These are phyloP conservation scores for Rhexocercosporidium sp. DNA, from an alignment of 2,329 filamentous ascomycete genomes.

Conservation along the genomic window DNA sequence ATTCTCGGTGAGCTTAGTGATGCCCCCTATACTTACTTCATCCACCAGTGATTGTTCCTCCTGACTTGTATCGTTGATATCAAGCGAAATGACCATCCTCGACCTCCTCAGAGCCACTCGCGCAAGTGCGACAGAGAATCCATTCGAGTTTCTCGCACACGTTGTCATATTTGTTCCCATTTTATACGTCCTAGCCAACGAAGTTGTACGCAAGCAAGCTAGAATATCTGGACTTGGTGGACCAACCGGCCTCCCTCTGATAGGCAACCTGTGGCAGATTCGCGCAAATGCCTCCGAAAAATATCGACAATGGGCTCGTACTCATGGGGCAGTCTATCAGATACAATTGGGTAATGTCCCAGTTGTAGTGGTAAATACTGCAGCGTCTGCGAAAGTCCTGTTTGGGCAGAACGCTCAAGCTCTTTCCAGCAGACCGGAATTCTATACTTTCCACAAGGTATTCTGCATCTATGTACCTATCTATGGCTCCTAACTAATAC, in stretches of 20 bases:
- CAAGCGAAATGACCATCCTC: conserved; percentile 26
- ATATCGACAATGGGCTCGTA: conserved; percentile 59
- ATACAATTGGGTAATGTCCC: conserved; percentile 63
- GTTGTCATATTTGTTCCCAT: conserved; percentile 21
- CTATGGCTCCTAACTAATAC: conserved; percentile 5
- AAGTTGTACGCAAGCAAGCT: conserved; percentile 28
- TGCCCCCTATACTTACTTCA: background rate
- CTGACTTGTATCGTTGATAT: background rate
- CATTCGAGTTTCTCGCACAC: conserved; percentile 19
- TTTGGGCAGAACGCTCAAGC: conserved; percentile 60
- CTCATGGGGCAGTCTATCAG: conserved; percentile 58
- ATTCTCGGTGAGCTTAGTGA: background rate
- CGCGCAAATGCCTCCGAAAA: conserved; percentile 60
- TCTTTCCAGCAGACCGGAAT: conserved; percentile 59
- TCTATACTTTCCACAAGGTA: conserved; percentile 65
- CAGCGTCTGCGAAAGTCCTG: conserved; percentile 54
- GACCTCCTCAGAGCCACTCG: conserved; percentile 19
- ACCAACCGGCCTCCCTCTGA: conserved; percentile 55
- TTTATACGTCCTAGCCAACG: conserved; percentile 33
- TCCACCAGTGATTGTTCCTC: background rate
- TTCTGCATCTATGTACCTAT: background rate
- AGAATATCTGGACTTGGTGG: conserved; percentile 50
- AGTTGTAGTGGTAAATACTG: conserved; percentile 60
- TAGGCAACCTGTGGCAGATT: conserved; percentile 61
- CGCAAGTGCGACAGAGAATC: conserved; percentile 17